Evolutionary conservation across 164 flowering plant genomes (phyloP).

Genomic region (Chimonanthus salicifolius): DNA sequence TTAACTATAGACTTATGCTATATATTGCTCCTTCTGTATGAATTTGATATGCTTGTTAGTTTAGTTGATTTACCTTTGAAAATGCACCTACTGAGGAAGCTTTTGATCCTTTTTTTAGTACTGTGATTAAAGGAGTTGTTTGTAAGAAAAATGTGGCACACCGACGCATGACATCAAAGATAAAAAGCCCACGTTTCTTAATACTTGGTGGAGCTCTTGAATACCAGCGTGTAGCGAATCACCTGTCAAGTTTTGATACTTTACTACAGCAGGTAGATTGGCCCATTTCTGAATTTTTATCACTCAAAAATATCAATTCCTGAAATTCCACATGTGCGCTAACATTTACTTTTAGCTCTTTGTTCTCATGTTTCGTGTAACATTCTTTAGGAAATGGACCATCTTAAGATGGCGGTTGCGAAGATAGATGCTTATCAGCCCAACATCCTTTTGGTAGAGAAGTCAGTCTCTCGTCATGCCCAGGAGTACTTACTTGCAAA

Average conservation of each 20-base stretch:
- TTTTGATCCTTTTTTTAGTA: constrained; percentile 32
- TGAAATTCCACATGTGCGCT: neutral
- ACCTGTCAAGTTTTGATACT: constrained; percentile 83
- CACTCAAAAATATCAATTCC: neutral
- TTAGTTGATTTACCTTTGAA: neutral
- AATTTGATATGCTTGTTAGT: neutral
- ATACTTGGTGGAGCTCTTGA: constrained; percentile 97
- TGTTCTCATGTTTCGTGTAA: constrained; percentile 7
- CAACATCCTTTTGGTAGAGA: constrained; percentile 85
- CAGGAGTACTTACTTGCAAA: constrained; percentile 87
- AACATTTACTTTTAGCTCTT: neutral
- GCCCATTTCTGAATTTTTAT: neutral
- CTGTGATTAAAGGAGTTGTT: constrained; percentile 87
- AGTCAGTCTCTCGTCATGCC: constrained; percentile 87
- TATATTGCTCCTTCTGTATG: neutral
- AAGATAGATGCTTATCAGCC: constrained; percentile 83
- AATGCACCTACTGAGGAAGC: constrained; percentile 7
- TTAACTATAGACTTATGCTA: neutral
- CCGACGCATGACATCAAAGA: constrained; percentile 78
- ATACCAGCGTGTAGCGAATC: constrained; percentile 86
- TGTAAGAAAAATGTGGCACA: constrained; percentile 99
- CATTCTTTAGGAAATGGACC: constrained; percentile 78
- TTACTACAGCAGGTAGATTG: constrained; percentile 77
- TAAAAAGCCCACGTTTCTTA: constrained; percentile 67
- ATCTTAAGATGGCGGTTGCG: constrained; percentile 95